Base-by-base conservation (phyloP, 148 eudicot species). In the Mesembryanthemum crystallinum region DNA sequence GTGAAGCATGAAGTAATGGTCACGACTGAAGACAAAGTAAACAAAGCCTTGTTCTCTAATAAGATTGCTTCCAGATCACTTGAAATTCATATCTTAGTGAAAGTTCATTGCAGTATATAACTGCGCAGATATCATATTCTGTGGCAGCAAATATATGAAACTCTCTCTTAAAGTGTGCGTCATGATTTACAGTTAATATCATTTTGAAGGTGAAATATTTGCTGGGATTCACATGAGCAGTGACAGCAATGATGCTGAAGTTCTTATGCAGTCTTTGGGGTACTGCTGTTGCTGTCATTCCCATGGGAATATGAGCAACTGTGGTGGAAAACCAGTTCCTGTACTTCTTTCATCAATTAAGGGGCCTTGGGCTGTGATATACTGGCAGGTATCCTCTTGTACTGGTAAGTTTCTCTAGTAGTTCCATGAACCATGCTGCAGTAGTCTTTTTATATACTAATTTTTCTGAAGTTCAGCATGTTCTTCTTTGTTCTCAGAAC, bases 291-390 rank as follows among this genome's bases (percentile, higher is more conserved):
- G 77, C 55, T 86, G 89, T 78, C 59, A 61, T 65, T 89, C 86
- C 45, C 83, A 79, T 83, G 86, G 70, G n/a, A 82, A 81, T 64
- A 49, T 5, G 15, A 79, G 62, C 73, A 73, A 67, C 76, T 83
- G 87, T 64, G 20, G 60, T 73, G 78, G 87, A 52, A 84, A 78
- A 72, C 70, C 83, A 74, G 73, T 96, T 75, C 91, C 94, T 42
- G 85, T 80, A 71, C 87, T 96, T 65, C 93, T 96, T 84, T 92
- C 99, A 57, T 80, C 84, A 58, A 89, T 96, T 61, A 92, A 85
- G 83, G 99, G 99, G 23, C 99, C 98, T 63, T 96, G 98, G 99
- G 96, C 97, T 63, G 78, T 88, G 65, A 85, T 91, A 49, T 96
- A 90, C 83, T 92, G 97, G 98, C 99, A 96, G 99, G 99, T 96